Evolutionary conservation across 2,329 filamentous ascomycete species (phyloP).

Genomic region (Aspergillus ochraceoroseus): DNA sequence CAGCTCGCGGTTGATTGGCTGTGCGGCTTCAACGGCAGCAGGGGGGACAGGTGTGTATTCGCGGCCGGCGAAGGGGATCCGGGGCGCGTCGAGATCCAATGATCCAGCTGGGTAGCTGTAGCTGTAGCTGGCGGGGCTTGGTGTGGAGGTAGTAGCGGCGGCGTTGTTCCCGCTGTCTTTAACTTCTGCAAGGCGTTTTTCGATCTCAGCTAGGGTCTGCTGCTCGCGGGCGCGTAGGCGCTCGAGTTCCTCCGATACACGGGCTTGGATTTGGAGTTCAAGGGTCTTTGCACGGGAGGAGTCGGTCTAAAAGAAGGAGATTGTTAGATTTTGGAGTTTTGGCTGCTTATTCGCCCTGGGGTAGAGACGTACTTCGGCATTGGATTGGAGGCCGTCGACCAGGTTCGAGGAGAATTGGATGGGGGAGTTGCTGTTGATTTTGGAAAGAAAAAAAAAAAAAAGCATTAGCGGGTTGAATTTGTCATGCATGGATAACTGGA

Average conservation of each 20-base stretch:
- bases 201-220: conserved; percentile 62
- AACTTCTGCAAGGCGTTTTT: conserved; percentile 53
- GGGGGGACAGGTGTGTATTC: conserved; percentile 29
- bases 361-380: conserved; percentile 64
- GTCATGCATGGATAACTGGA: too few species aligned
- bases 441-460: too few species aligned
- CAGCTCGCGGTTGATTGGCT: conserved; percentile 42
- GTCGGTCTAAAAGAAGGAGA: conserved; percentile 62
- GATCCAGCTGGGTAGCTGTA: conserved; percentile 26
- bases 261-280: conserved; percentile 83
- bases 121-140: conserved; percentile 17
- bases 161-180: conserved; percentile 34
- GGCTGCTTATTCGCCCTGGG: background rate
- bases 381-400: conserved; percentile 75
- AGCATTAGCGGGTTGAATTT: too few species aligned
- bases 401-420: conserved; percentile 74
- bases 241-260: conserved; percentile 79
- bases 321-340: conserved; percentile 7
- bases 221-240: conserved; percentile 68
- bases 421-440: conserved; percentile 45
- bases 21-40: conserved; percentile 15
- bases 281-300: conserved; percentile 74
- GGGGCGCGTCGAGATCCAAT: conserved; percentile 40
- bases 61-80: conserved; percentile 42
- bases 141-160: conserved; percentile 23